Evolutionary conservation across 495 filamentous ascomycete species (phyloP).

Genomic region (Xylaria nigripes): DNA sequence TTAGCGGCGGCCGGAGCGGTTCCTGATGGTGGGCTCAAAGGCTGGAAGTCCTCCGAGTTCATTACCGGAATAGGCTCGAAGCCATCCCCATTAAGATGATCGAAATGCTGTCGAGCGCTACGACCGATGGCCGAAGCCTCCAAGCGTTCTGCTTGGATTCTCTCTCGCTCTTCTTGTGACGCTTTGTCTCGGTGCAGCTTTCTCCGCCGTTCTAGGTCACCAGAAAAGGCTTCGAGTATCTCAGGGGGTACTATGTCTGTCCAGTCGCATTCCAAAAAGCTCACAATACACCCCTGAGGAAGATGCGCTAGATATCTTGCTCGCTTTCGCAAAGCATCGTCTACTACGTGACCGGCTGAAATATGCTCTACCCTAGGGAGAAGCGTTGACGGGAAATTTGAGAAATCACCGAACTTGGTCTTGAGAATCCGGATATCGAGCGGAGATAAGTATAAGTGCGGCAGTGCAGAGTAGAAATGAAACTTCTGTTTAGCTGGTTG

Average conservation of each 20-base stretch:
- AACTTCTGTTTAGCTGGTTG: slow-evolving; percentile 43
- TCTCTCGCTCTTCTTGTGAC: slow-evolving; percentile 79
- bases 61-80: slow-evolving; percentile 28
- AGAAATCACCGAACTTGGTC: slow-evolving; percentile 77
- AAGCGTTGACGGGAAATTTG: slow-evolving; percentile 77
- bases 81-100: slow-evolving; percentile 26
- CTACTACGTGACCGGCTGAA: slow-evolving; percentile 81
- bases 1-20: slow-evolving; percentile 33
- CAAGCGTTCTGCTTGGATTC: slow-evolving; percentile 74
- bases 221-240: slow-evolving; percentile 61
- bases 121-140: slow-evolving; percentile 50
- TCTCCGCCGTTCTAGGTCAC: slow-evolving; percentile 70
- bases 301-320: slow-evolving; percentile 88
- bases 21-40: slow-evolving; percentile 42
- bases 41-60: slow-evolving; percentile 56
- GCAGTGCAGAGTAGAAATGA: slow-evolving; percentile 84
- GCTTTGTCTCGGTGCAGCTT: slow-evolving; percentile 83
- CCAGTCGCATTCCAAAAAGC: slow-evolving; percentile 95
- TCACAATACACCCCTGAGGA: slow-evolving; percentile 86
- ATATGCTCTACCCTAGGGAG: slow-evolving; percentile 88
- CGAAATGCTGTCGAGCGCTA: slow-evolving; percentile 28
- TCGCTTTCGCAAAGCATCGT: slow-evolving; percentile 78
- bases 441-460: slow-evolving; percentile 87
- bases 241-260: slow-evolving; percentile 76
- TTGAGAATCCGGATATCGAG: slow-evolving; percentile 94